A percentile compares a stretch with the other conserved stretches of the same genome.
These are phyloP conservation scores for Akanthomyces dipterigenus DNA, from an alignment of 2,329 filamentous ascomycete genomes.

Conservation along the genomic window DNA sequence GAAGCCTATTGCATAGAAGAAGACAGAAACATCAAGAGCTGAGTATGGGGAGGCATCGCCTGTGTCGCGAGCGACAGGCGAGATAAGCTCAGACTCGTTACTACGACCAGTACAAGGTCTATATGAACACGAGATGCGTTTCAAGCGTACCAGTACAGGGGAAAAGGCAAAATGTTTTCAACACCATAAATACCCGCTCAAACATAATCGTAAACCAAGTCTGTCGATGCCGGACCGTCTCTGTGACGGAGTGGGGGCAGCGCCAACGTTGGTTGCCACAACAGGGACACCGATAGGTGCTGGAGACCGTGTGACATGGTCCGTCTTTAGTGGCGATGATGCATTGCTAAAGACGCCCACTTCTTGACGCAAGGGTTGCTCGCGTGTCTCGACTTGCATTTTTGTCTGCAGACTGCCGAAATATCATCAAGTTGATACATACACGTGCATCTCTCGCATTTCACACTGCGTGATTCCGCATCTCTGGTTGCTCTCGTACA, in stretches of 20 bases:
- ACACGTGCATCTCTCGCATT: background rate
- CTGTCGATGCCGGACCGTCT: background rate
- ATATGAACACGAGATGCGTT: too few species aligned
- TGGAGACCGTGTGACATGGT: constrained; percentile 5
- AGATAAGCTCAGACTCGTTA: too few species aligned
- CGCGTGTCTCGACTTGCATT: constrained; percentile 16
- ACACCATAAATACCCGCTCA: too few species aligned
- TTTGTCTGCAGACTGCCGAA: background rate
- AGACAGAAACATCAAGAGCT: background rate
- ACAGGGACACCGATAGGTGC: background rate
- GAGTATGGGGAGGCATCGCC: background rate
- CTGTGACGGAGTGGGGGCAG: background rate
- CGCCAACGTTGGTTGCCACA: background rate
- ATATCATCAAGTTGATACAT: background rate
- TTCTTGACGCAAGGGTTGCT: constrained; percentile 17
- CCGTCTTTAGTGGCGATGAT: constrained; percentile 10
- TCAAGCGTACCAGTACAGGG: too few species aligned
- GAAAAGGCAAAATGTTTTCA: too few species aligned
- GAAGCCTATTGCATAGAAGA: background rate
- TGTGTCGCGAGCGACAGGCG: too few species aligned
- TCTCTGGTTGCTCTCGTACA: background rate
- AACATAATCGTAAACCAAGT: too few species aligned
- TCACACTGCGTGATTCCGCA: background rate
- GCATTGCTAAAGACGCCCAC: constrained; percentile 11
- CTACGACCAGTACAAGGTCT: too few species aligned